These are phyloP conservation scores for Penicillium sp. DNA, from an alignment of 2,329 filamentous ascomycete species.

Conservation along the genomic window DNA sequence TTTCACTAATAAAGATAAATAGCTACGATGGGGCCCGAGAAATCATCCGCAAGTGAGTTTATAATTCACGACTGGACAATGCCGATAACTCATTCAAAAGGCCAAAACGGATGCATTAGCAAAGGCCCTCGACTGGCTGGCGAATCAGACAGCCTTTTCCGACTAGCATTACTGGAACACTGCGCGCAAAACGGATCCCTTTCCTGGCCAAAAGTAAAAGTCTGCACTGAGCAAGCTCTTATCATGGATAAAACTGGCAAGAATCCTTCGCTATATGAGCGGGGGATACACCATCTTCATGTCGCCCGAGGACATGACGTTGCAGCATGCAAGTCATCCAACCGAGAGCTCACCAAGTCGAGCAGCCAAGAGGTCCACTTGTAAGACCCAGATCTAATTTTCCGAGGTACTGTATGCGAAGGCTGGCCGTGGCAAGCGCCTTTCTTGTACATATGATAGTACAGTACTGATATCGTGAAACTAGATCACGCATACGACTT, in stretches of 20 bases:
- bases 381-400: neutral
- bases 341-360: neutral
- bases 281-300: neutral
- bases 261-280: neutral
- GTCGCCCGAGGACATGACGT: neutral
- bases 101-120: neutral
- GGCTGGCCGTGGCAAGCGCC: neutral
- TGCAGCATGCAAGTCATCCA: neutral
- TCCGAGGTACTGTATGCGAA: neutral
- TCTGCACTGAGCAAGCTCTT: neutral
- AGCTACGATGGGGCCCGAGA: neutral
- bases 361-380: neutral
- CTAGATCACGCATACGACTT: too few species aligned
- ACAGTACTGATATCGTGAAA: too few species aligned
- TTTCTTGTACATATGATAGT: neutral
- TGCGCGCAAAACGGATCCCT: neutral
- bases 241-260: neutral
- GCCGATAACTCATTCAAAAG: neutral
- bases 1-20: neutral
- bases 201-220: neutral
- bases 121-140: neutral
- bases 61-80: neutral
- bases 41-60: neutral
- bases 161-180: neutral
- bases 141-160: neutral